A percentile compares a stretch with the other conserved stretches of the same genome.
Evolutionary conservation across 257 asterid genomes (phyloP).

Genomic region (Fraxinus quadrangulata): DNA sequence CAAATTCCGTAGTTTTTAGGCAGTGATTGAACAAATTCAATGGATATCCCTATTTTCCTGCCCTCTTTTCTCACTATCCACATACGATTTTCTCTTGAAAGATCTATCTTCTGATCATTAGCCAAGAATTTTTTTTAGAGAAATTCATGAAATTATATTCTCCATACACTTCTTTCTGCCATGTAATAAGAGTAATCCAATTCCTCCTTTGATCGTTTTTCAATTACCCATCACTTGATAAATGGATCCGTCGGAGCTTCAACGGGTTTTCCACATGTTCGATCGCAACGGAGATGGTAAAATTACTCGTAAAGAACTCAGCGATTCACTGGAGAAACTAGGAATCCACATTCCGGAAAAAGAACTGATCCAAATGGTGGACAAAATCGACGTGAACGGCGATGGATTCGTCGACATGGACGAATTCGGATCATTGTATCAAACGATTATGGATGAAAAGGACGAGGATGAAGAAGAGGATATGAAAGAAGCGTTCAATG

Average conservation of each 20-base stretch:
- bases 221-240: conserved; percentile 1
- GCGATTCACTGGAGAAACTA: conserved; percentile 40
- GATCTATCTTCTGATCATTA: neutral
- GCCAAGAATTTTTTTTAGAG: neutral
- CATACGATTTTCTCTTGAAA: conserved; percentile 14
- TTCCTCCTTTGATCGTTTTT: neutral
- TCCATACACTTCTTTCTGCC: neutral
- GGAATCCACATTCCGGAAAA: conserved; percentile 43
- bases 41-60: conserved; percentile 19
- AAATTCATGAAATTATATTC: conserved; percentile 4
- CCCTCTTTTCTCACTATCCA: conserved; percentile 11
- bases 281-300: conserved; percentile 52
- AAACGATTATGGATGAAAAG: conserved; percentile 36
- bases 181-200: neutral
- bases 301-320: conserved; percentile 37
- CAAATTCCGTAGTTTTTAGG: neutral
- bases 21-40: neutral
- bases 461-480: conserved; percentile 44
- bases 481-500: conserved; percentile 50
- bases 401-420: conserved; percentile 49
- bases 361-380: conserved; percentile 44
- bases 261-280: conserved; percentile 48
- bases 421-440: conserved; percentile 43
- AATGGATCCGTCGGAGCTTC: conserved; percentile 45
- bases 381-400: conserved; percentile 50